phyloP scores from a whole-genome alignment of 2,329 filamentous ascomycete species.

The Fusarium ramigenum region DNA sequence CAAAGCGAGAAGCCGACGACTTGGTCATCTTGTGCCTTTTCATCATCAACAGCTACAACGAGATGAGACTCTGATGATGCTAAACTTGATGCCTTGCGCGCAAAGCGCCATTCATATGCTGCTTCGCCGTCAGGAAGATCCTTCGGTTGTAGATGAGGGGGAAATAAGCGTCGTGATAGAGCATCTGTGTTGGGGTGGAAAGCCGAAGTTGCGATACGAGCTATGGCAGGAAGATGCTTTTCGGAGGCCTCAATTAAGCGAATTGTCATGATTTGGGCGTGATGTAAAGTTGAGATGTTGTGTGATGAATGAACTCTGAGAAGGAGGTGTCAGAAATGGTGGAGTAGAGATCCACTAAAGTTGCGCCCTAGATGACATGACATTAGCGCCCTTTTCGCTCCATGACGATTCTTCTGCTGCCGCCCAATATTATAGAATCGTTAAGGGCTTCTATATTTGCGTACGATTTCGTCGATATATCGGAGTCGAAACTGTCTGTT shows the following conservation, averaged over 20 bases:
- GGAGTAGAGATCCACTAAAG: not conserved
- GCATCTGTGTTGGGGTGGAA: slow-evolving; percentile 12
- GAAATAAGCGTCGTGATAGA: slow-evolving; percentile 9
- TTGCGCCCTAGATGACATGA: not conserved
- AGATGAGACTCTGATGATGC: not conserved
- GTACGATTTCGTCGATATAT: fast-evolving
- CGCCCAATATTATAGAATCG: fast-evolving
- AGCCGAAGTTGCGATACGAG: slow-evolving; percentile 7
- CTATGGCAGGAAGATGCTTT: not conserved
- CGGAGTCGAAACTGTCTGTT: fast-evolving
- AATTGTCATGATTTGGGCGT: not conserved
- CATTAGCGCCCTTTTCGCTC: not conserved
- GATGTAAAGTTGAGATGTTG: fast-evolving
- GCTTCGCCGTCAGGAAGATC: slow-evolving; percentile 6
- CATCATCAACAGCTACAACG: not conserved
- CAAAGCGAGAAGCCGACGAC: slow-evolving; percentile 11
- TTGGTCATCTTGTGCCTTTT: not conserved
- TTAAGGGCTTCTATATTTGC: too few relatives aligned
- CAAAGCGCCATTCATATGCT: slow-evolving; percentile 16
- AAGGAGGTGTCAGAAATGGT: not conserved
- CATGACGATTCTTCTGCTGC: not conserved
- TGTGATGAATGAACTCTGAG: fast-evolving
- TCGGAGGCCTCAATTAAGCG: not conserved
- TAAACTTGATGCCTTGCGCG: slow-evolving; percentile 4
- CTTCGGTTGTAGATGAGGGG: slow-evolving; percentile 1